Base-by-base conservation (phyloP, 225 moss, liverwort and hornwort species). In the Physcomitrellopsis africana region DNA sequence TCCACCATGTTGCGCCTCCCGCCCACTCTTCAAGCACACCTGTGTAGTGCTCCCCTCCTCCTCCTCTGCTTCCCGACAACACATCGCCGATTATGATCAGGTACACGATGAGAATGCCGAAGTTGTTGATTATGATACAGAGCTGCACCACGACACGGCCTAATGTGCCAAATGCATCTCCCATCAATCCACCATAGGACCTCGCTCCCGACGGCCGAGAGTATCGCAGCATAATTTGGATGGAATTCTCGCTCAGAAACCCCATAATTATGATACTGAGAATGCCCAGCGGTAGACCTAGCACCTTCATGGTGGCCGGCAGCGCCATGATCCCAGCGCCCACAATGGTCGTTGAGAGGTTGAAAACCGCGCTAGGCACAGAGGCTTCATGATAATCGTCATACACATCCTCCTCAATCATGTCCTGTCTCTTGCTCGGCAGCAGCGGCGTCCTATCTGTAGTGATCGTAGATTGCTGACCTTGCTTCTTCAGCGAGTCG, bases 31-130 rank as follows among this genome's bases (percentile, higher is more conserved):
- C 87, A 7, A 97, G 79, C 14, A 97, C 74, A 57, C 96, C 96
- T 0, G 89, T 85, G 74, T 91, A 84, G 12, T 85, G 86, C 66
- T 81, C 67, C 64, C 81, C 90, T 22, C 70, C 48, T 22, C 70
- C 48, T 17, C 65, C 79, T 20, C 72, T 67, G 24, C 85, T 79
- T 47, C 96, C 96, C 0, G 94, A 89, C 57, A 97, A 72, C 71
- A 97, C 96, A 67, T 97, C 96, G 57, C 94, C 91, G 29, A 97
- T 90, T 20, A 97, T 97, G 63, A 97, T 94, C 75, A 97, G 69
- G 81, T 97, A 97, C 0, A 93, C 96, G 52, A 97, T 91, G 46
- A 91, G 88, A 59, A 93, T 85, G 41, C 96, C 96, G 15, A 81
- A 5, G 76, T 97, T 97, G 79, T 94, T 94, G 73, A 97, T 65